These are phyloP conservation scores for Epichloe gansuensis DNA, from an alignment of 2,329 filamentous ascomycete genomes.

Conservation along the genomic window DNA sequence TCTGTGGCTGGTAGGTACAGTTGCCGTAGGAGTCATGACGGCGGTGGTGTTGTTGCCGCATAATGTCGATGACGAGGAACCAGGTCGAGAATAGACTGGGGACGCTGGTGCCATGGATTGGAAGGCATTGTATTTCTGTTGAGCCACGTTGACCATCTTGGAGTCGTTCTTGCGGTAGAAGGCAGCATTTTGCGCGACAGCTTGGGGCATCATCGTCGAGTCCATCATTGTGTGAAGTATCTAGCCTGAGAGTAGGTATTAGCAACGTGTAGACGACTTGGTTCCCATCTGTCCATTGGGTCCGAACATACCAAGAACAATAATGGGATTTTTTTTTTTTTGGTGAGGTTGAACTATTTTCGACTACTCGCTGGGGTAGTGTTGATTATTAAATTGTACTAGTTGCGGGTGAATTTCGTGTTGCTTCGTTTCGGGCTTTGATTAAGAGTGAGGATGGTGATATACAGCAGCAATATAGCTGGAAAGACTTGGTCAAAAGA, in stretches of 20 bases:
- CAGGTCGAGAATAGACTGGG: constrained; percentile 51
- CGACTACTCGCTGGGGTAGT: neutral
- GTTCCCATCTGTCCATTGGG: no score
- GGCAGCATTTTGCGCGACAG: constrained; percentile 62
- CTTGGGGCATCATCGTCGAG: constrained; percentile 42
- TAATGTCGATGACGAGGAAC: constrained; percentile 45
- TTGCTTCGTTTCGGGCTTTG: constrained; percentile 7
- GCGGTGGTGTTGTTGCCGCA: constrained; percentile 41
- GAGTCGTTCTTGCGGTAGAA: constrained; percentile 79
- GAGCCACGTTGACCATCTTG: constrained; percentile 34
- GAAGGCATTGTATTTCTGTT: constrained; percentile 27
- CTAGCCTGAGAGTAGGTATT: neutral
- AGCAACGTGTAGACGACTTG: neutral
- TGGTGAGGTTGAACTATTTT: neutral
- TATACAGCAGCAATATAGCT: constrained; percentile 7
- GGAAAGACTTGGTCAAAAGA: constrained; percentile 3
- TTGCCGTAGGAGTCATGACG: constrained; percentile 62
- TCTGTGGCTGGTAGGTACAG: constrained; percentile 64
- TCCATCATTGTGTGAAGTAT: constrained; percentile 41
- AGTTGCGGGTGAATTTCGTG: constrained; percentile 1
- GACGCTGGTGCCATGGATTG: constrained; percentile 43
- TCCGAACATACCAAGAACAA: constrained; percentile 3
- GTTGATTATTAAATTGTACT: neutral
- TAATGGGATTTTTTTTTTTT: neutral
- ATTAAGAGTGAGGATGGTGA: constrained; percentile 7